These are phyloP conservation scores for Neocatenulostroma microsporum DNA, from an alignment of 2,329 filamentous ascomycete genomes.

Conservation along the genomic window DNA sequence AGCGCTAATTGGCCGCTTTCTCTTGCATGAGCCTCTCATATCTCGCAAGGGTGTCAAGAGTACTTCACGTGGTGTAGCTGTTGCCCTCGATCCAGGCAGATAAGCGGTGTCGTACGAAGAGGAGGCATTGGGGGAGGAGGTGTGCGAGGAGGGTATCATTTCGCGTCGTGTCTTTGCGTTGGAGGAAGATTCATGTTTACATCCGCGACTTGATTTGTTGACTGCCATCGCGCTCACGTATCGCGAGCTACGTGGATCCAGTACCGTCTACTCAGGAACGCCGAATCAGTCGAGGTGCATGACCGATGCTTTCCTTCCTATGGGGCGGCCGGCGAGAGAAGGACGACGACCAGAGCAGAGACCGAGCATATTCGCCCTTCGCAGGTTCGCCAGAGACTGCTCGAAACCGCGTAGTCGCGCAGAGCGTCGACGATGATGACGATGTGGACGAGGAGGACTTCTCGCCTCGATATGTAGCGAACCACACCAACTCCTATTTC, in stretches of 20 bases:
- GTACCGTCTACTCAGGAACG: constrained; percentile 1
- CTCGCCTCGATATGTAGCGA: constrained; percentile 12
- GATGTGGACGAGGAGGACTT: constrained; percentile 18
- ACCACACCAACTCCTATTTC: constrained; percentile 14
- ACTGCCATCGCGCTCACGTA: background rate
- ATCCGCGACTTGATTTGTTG: constrained; percentile 4
- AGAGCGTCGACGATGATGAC: constrained; percentile 15
- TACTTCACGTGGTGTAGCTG: constrained; percentile 4
- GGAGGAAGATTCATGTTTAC: background rate
- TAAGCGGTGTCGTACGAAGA: constrained; percentile 9
- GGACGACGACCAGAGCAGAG: constrained; percentile 5
- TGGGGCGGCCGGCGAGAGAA: constrained; percentile 4
- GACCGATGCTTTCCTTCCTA: constrained; percentile 11
- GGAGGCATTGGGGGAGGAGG: constrained; percentile 2
- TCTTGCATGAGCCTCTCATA: constrained; percentile 7
- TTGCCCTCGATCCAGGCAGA: background rate
- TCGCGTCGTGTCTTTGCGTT: background rate
- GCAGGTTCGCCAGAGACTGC: constrained; percentile 20
- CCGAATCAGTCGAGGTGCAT: constrained; percentile 7
- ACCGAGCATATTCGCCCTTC: constrained; percentile 8
- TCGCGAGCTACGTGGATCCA: constrained; percentile 6
- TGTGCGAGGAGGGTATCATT: background rate
- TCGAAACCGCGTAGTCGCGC: constrained; percentile 19
- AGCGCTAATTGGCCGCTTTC: constrained; percentile 5
- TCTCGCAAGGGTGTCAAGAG: constrained; percentile 1